Evolutionary conservation across 495 filamentous ascomycete species (phyloP), one percentile per base, ranked within the genome.

Genomic region (Hyaloscypha bicolor): DNA sequence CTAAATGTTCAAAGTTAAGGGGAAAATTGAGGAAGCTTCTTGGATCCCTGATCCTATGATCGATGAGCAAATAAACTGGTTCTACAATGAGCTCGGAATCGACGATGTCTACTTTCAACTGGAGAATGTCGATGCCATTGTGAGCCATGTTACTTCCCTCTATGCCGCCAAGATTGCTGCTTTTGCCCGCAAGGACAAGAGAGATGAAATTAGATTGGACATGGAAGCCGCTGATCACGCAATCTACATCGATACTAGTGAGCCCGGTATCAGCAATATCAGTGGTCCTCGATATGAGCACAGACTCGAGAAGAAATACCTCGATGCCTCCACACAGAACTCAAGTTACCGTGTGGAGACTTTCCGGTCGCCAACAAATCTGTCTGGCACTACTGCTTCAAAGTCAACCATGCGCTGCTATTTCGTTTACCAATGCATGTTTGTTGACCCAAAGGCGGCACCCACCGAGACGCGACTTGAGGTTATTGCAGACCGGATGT

Each of bases 101-200:
- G 95, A 99, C 78, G 95, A 99, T 79, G 94, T 97, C 81, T 99
- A 99, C 80, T 99, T 99, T 83, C 91, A 96, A 76, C 92, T 93
- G 42, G 95, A 99, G 80, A 85, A 86, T 3, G 90, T 88, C 30
- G 91, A 93, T 52, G 92, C 91, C 59, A 94, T 99, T 69, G 90
- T 93, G 66, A 96, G 90, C 73, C 91, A 97, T 75, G 93, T 99
- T 69, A 94, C 93, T 59, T 97, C 94, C 16, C 85, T 99, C 35
- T 99, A 98, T 75, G 96, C 96, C 25, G 95, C 94, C 76, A 99
- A 99, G 81, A 88, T 98, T 55, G 96, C 96, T 6, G 95, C 95
- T 2, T 96, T 91, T 72, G 92, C 94, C 22, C 90, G 95, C 64
- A 91, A 96, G 72, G 95, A 99, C 77, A 96, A 94, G 81, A 88